Evolutionary conservation across 2,329 filamentous ascomycete genomes (phyloP).

Genomic region (Pseudocercospora pini-densiflorae): DNA sequence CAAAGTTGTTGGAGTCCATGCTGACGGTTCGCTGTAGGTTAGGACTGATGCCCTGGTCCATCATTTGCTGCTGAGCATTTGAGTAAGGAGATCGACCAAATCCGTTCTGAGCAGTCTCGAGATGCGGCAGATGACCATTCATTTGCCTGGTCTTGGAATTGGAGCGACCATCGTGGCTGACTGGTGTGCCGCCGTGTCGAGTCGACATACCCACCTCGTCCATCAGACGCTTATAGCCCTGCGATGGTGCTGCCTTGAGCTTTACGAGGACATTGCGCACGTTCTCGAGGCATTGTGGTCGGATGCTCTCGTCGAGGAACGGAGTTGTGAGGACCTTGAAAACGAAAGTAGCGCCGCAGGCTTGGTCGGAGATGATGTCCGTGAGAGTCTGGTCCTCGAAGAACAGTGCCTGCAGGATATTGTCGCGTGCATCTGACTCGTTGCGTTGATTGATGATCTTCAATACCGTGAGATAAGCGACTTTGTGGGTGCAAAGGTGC

Average conservation of each 20-base stretch:
- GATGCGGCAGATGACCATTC: conserved; percentile 41
- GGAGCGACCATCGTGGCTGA: conserved; percentile 42
- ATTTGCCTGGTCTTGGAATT: conserved; percentile 39
- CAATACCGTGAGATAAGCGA: conserved; percentile 93
- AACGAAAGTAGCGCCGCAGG: conserved; percentile 91
- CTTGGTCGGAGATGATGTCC: conserved; percentile 87
- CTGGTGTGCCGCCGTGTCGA: conserved; percentile 45
- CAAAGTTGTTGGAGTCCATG: conserved; percentile 55
- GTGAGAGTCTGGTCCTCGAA: conserved; percentile 89
- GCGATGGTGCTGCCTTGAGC: conserved; percentile 90
- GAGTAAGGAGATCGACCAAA: conserved; percentile 45
- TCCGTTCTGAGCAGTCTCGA: conserved; percentile 38
- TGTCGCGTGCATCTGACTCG: conserved; percentile 88
- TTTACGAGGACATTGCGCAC: conserved; percentile 86
- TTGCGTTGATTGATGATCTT: conserved; percentile 99
- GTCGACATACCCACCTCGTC: conserved; percentile 91
- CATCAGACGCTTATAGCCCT: conserved; percentile 98
- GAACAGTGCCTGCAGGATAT: conserved; percentile 87
- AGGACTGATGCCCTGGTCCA: conserved; percentile 43
- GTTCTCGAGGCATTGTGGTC: conserved; percentile 85
- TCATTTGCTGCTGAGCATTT: conserved; percentile 40
- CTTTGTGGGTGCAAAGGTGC: conserved; percentile 97
- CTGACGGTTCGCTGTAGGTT: conserved; percentile 52
- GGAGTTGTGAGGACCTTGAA: conserved; percentile 99
- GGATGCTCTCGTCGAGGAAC: conserved; percentile 92